Evolutionary conservation across 1,284 basidiomycete species (phyloP), one percentile per base, ranked within the genome.

Genomic region (Trametes hirsuta): DNA sequence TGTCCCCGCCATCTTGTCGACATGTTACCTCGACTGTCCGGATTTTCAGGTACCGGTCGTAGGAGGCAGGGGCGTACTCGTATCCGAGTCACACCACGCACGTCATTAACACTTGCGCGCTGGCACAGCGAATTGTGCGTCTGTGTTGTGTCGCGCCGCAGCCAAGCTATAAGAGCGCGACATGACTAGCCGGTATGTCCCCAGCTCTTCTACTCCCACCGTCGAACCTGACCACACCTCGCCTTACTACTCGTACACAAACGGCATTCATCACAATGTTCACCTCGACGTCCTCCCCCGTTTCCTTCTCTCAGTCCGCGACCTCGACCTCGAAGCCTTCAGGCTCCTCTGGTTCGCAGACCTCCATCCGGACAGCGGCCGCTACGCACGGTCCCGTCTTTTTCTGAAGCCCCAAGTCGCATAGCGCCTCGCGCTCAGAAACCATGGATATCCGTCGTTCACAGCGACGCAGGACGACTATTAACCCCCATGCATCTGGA

Each of bases 331-430:
- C 62, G 36, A 64, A 66, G 59, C 62, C 62, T 5, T 62, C 62
- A 14, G 53, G 58, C 42, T 64, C 65, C 10, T 65, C 60, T 9
- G 56, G 65, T 22, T 61, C 61, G 10, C 58, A 63, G 42, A 64
- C 61, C 50, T 58, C 41, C 30, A 70, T 70, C 15, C 55, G 62
- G 34, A 59, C 61, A 9, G 67, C 55, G 22, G 69, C 69, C 4
- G 41, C 62, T 40, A 49, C 67, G 3, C 53, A 62, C 47, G 66
- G 66, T 11, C 66, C 69, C 10, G 67, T 70, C 25, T 70, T 70
- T 63, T 69, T 70, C 62, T 67, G 36, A 64, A 34, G 45, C 18
- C 12, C 21, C n/a, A 18, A 21, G 44, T 25, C 47, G 4, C 30
- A 30, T 30, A 30, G 30, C 4, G 30, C 30, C 30, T 30, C 1